These are phyloP conservation scores for Corynespora cassiicola DNA, from an alignment of 2,329 filamentous ascomycete genomes.

Conservation along the genomic window DNA sequence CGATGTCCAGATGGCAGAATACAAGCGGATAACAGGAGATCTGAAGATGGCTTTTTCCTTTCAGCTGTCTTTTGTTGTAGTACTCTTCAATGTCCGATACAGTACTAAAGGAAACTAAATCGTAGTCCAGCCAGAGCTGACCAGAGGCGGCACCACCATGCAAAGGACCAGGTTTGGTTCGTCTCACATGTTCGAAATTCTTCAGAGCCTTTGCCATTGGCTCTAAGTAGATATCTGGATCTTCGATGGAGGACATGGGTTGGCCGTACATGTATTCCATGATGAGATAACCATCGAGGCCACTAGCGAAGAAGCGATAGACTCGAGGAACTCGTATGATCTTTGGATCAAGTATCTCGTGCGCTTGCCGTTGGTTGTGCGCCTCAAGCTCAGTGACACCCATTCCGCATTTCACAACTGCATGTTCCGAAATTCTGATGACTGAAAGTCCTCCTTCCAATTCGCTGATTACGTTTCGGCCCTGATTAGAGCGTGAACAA, in stretches of 20 bases:
- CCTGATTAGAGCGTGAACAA: conserved; percentile 9
- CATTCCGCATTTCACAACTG: conserved; percentile 13
- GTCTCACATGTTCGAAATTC: conserved; percentile 2
- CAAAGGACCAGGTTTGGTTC: conserved; percentile 5
- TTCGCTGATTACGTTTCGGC: conserved; percentile 7
- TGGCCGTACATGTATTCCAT: conserved; percentile 11
- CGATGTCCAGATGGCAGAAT: conserved; percentile 20
- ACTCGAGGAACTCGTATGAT: conserved; percentile 11
- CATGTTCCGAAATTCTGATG: conserved; percentile 12
- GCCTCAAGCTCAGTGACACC: conserved; percentile 10
- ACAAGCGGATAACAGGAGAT: conserved; percentile 7
- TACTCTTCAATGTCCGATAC: conserved; percentile 12
- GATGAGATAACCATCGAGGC: conserved; percentile 3
- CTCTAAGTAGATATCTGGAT: conserved; percentile 7
- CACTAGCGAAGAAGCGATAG: conserved; percentile 8
- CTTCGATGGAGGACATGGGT: conserved; percentile 1
- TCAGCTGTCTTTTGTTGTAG: conserved; percentile 7
- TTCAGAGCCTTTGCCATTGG: conserved; percentile 1
- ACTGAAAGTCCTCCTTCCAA: conserved; percentile 13
- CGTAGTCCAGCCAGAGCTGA: conserved; percentile 11
- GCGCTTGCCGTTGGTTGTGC: conserved; percentile 7
- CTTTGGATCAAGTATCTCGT: conserved; percentile 9
- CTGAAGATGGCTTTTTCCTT: background rate
- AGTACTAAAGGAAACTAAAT: conserved; percentile 5
- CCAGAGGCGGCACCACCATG: conserved; percentile 4